phyloP scores from a whole-genome alignment of 1,284 basidiomycete species.

The Irpex lacteus region DNA sequence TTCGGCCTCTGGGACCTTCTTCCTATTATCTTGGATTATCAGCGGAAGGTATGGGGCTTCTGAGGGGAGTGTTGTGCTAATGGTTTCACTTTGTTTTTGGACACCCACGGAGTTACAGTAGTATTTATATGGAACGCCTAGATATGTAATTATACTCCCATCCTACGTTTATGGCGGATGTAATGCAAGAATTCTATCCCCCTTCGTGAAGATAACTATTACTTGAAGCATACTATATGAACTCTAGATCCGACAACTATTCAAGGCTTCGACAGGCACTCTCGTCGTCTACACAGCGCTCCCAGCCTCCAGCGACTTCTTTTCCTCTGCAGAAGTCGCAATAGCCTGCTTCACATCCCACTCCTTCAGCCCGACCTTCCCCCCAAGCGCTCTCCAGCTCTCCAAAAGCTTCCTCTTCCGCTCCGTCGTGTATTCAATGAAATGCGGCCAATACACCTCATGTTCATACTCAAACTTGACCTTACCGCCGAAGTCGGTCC shows the following conservation, averaged over 20 bases:
- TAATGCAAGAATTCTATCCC: too few relatives aligned
- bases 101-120: too few relatives aligned
- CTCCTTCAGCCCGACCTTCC: conserved; percentile 63
- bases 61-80: too few relatives aligned
- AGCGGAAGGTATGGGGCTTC: conserved; percentile 65
- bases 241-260: neutral
- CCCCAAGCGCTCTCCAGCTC: conserved; percentile 66
- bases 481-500: conserved; percentile 62
- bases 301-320: neutral
- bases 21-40: conserved; percentile 84
- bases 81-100: too few relatives aligned
- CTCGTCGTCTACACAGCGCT: neutral
- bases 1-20: conserved; percentile 88
- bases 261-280: neutral
- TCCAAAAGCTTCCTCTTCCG: conserved; percentile 48
- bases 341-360: conserved; percentile 58
- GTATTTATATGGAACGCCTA: too few relatives aligned
- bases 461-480: conserved; percentile 68
- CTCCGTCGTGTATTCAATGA: conserved; percentile 55
- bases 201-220: too few relatives aligned
- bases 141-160: too few relatives aligned
- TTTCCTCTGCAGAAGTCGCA: neutral
- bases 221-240: neutral
- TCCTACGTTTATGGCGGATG: too few relatives aligned
- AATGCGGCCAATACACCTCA: conserved; percentile 69